Conservation (phyloP, 1,139 yeast species). For the Pichia sp. region DNA sequence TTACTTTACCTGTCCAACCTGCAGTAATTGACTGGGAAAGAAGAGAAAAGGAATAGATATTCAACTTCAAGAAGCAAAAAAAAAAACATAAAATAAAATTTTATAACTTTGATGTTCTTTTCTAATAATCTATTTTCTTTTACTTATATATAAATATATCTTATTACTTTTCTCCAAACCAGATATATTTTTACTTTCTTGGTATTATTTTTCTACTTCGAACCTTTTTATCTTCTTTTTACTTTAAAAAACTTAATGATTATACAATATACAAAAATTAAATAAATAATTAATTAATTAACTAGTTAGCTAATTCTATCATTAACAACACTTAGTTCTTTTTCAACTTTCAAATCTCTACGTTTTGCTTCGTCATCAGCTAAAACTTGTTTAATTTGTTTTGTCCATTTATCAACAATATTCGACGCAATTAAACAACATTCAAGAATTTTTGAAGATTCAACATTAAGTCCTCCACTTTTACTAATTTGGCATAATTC, state of each 20-base stretch:
- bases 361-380: constrained; percentile 45
- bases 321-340: constrained; percentile 28
- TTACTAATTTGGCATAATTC: constrained; percentile 87
- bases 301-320: constrained; percentile 18
- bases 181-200: no score
- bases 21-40: constrained; percentile 71
- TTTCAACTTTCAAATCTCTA: constrained; percentile 18
- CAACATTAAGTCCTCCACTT: constrained; percentile 86
- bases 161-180: no score
- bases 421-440: constrained; percentile 63
- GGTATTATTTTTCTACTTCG: constrained; percentile 3
- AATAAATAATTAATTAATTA: background rate
- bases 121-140: no score
- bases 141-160: no score
- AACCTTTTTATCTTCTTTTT: background rate
- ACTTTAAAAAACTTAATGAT: no score
- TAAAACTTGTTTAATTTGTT: constrained; percentile 51
- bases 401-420: constrained; percentile 60
- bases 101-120: no score
- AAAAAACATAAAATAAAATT: background rate
- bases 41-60: constrained; percentile 16
- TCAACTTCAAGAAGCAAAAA: background rate
- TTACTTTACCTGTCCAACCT: constrained; percentile 79
- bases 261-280: background rate
- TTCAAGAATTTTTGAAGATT: constrained; percentile 61